Conservation (phyloP, 2,329 filamentous ascomycete genomes). For the Apiospora aurea region DNA sequence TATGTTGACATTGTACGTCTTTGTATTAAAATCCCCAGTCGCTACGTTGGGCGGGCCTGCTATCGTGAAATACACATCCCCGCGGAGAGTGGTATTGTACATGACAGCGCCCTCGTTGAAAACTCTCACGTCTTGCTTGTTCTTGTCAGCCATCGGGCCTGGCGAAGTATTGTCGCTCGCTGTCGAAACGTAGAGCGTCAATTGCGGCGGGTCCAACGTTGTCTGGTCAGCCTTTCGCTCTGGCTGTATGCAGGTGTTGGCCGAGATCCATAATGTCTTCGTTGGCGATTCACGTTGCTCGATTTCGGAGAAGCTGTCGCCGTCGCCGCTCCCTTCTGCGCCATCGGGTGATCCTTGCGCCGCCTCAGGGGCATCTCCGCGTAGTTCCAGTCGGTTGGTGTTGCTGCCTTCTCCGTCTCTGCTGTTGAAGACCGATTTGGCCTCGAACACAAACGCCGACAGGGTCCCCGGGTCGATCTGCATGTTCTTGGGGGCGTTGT, state of each 20-base stretch:
- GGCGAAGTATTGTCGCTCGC: slow-evolving; percentile 69
- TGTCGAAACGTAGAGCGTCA: slow-evolving; percentile 79
- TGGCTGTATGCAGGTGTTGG: slow-evolving; percentile 87
- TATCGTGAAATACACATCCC: slow-evolving; percentile 79
- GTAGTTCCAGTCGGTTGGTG: slow-evolving; percentile 10
- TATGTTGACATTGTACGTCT: slow-evolving; percentile 77
- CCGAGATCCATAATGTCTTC: slow-evolving; percentile 76
- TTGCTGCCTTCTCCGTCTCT: slow-evolving; percentile 35
- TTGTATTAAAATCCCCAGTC: slow-evolving; percentile 55
- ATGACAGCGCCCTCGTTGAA: slow-evolving; percentile 76
- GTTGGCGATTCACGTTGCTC: slow-evolving; percentile 41
- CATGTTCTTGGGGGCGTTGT: slow-evolving; percentile 68
- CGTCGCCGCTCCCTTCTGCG: slow-evolving; percentile 31
- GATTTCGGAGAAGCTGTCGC: slow-evolving; percentile 30
- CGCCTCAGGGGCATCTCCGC: background rate
- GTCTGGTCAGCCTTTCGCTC: slow-evolving; percentile 53
- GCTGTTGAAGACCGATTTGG: slow-evolving; percentile 57
- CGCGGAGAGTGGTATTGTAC: slow-evolving; percentile 65
- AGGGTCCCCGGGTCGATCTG: slow-evolving; percentile 70
- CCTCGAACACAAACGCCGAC: slow-evolving; percentile 69
- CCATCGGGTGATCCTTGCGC: slow-evolving; percentile 29
- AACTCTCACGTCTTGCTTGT: slow-evolving; percentile 51
- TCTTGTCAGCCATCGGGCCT: slow-evolving; percentile 62
- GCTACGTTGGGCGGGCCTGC: slow-evolving; percentile 69
- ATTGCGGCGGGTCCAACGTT: slow-evolving; percentile 67